phyloP scores from a whole-genome alignment of 441 rosid genomes.

The Gossypium gossypioides region DNA sequence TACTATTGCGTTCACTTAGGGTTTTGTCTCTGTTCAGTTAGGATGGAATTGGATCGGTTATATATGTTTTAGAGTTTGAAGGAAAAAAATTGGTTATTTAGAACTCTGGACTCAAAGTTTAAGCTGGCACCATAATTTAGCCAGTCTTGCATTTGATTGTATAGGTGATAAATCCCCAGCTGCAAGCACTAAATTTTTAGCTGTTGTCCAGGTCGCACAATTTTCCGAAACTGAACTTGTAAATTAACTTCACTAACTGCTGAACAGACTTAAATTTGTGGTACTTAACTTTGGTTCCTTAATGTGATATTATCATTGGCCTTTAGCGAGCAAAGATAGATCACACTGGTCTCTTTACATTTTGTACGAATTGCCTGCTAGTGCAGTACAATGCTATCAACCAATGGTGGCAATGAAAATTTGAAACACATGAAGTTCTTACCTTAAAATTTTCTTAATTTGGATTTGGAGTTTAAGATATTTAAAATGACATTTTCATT shows the following conservation, averaged over 20 bases:
- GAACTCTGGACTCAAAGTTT: neutral
- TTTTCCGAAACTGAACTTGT: neutral
- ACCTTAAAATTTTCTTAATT: neutral
- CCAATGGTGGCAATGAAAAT: neutral
- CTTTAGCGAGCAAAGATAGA: neutral
- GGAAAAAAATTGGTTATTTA: too few species aligned
- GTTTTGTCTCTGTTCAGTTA: neutral
- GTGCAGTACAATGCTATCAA: neutral
- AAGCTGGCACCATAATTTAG: neutral
- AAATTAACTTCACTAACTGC: neutral
- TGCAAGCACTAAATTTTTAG: neutral
- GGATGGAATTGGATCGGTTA: neutral
- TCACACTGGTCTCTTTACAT: neutral
- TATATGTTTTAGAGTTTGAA: neutral
- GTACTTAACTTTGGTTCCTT: neutral
- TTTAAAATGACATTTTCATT: neutral
- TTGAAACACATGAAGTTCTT: neutral
- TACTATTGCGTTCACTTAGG: constrained; percentile 1
- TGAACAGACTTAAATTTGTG: neutral
- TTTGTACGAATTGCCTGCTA: neutral
- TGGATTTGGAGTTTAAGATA: neutral
- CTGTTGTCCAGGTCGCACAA: neutral
- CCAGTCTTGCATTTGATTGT: neutral
- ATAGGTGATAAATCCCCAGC: neutral
- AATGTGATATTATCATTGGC: neutral